These are phyloP conservation scores for Brassica cretica DNA, from an alignment of 345 rosid species.

Conservation along the genomic window DNA sequence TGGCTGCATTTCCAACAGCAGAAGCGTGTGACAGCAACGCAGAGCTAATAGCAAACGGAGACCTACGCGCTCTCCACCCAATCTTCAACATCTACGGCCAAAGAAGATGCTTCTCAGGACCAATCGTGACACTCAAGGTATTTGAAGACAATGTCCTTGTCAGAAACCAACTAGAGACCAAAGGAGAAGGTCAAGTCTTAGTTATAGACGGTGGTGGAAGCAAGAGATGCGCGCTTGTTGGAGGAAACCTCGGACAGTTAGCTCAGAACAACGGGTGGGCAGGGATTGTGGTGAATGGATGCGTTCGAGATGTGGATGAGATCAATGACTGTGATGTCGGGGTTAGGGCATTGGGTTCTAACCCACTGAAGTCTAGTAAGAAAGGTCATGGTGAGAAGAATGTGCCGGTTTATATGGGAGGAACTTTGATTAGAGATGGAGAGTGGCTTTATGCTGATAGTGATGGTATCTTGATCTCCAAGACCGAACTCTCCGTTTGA, in stretches of 20 bases:
- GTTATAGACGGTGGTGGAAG: slow-evolving; percentile 95
- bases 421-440: slow-evolving; percentile 60
- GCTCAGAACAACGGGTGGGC: slow-evolving; percentile 85
- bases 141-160: slow-evolving; percentile 87
- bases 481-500: slow-evolving; percentile 57
- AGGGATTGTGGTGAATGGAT: slow-evolving; percentile 77
- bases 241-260: slow-evolving; percentile 70
- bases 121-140: slow-evolving; percentile 70
- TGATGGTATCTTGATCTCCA: slow-evolving; percentile 74
- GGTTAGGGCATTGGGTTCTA: slow-evolving; percentile 75
- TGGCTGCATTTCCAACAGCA: slow-evolving; percentile 70
- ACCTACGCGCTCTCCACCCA: slow-evolving; percentile 69
- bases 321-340: slow-evolving; percentile 73
- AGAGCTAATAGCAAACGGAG: slow-evolving; percentile 56
- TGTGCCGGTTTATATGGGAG: slow-evolving; percentile 56
- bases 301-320: slow-evolving; percentile 88
- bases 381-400: slow-evolving; percentile 79
- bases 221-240: slow-evolving; percentile 81
- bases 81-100: slow-evolving; percentile 76
- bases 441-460: slow-evolving; percentile 90
- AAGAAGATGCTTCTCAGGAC: slow-evolving; percentile 65
- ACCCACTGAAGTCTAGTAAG: slow-evolving; percentile 75
- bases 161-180: slow-evolving; percentile 65
- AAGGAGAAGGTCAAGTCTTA: slow-evolving; percentile 78
- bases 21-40: slow-evolving; percentile 84